These are phyloP conservation scores for Astrocystis sublimbata DNA, from an alignment of 495 filamentous ascomycete species.

Conservation along the genomic window DNA sequence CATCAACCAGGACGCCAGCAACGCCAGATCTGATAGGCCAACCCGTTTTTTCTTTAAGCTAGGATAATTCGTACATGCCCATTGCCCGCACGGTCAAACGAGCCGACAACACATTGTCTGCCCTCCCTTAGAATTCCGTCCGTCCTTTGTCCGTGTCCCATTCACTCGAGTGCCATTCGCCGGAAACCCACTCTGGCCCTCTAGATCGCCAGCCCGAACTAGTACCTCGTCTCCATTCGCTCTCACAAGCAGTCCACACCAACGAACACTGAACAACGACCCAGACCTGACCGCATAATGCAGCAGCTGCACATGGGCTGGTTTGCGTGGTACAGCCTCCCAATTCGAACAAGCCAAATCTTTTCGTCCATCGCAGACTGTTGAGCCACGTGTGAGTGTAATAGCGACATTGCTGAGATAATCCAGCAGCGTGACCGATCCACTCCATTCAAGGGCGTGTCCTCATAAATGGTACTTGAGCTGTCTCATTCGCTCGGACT, in stretches of 20 bases:
- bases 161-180: not conserved
- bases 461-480: not conserved
- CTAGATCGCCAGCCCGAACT: not conserved
- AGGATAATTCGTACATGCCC: slow-evolving; percentile 17
- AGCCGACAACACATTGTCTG: slow-evolving; percentile 2
- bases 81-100: slow-evolving; percentile 12
- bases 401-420: not conserved
- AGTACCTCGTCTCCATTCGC: not conserved
- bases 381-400: not conserved
- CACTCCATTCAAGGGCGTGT: not conserved
- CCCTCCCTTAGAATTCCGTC: not conserved
- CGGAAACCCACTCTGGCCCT: not conserved
- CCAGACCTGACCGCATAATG: not conserved
- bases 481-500: not conserved
- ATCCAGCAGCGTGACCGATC: slow-evolving; percentile 2
- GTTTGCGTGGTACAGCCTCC: not conserved
- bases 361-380: slow-evolving; percentile 1
- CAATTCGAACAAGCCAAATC: not conserved
- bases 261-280: not conserved
- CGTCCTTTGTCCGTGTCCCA: not conserved
- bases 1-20: slow-evolving; percentile 30
- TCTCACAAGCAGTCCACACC: not conserved
- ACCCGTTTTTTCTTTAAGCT: slow-evolving; percentile 26
- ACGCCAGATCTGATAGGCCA: slow-evolving; percentile 35
- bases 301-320: slow-evolving; percentile 5